Conservation (phyloP, 1,284 basidiomycete genomes). For the Cryptococcus maquisensis region DNA sequence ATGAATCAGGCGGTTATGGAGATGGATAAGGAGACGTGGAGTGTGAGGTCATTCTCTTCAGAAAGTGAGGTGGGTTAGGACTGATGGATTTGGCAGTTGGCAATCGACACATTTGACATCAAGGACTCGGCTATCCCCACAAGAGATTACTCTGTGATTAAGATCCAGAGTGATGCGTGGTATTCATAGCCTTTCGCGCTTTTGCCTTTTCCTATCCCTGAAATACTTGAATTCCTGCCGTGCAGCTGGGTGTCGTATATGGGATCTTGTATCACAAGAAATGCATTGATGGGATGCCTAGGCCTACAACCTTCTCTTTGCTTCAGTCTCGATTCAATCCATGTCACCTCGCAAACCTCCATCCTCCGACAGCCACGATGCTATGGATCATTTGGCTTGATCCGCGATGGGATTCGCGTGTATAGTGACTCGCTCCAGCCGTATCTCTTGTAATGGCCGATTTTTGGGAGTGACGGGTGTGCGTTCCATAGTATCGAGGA, state of each 20-base stretch:
- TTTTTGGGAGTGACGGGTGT: slow-evolving; percentile 88
- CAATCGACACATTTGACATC: slow-evolving; percentile 50
- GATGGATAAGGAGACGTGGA: slow-evolving; percentile 50
- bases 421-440: slow-evolving; percentile 74
- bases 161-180: slow-evolving; percentile 14
- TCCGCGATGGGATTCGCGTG: slow-evolving; percentile 78
- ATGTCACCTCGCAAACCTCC: neutral
- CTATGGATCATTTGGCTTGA: slow-evolving; percentile 16
- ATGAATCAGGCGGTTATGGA: slow-evolving; percentile 54
- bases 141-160: slow-evolving; percentile 17
- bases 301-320: neutral
- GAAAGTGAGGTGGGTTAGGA: neutral
- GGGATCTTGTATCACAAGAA: neutral
- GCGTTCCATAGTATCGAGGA: slow-evolving; percentile 82
- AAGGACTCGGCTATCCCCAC: slow-evolving; percentile 48
- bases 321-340: neutral
- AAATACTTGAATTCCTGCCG: neutral
- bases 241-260: neutral
- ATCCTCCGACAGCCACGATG: neutral
- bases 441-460: slow-evolving; percentile 78
- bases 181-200: slow-evolving; percentile 3
- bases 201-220: neutral
- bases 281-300: neutral
- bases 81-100: slow-evolving; percentile 29
- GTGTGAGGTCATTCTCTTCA: slow-evolving; percentile 25